phyloP scores from a whole-genome alignment of 805 yeast species.

The Lipomyces sp. region DNA sequence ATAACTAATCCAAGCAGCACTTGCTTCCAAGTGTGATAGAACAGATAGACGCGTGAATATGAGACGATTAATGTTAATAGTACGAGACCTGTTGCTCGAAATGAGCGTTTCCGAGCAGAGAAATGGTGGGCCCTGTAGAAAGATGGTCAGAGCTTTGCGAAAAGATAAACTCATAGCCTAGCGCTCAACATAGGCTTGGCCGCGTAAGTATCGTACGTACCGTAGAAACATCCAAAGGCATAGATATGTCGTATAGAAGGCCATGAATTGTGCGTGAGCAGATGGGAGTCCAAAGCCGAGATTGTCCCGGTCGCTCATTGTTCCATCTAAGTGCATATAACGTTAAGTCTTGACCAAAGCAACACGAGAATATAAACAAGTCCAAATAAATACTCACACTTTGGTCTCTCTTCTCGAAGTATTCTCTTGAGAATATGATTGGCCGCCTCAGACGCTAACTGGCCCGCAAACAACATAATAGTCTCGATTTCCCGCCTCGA shows the following conservation, averaged over 20 bases:
- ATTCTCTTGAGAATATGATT: constrained; percentile 70
- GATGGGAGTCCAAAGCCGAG: constrained; percentile 94
- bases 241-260: constrained; percentile 60
- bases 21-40: constrained; percentile 76
- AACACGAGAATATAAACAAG: constrained; percentile 30
- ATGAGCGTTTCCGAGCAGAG: constrained; percentile 39
- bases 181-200: not conserved
- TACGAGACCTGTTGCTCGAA: constrained; percentile 39
- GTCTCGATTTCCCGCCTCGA: constrained; percentile 84
- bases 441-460: constrained; percentile 71
- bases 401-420: constrained; percentile 77
- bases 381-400: constrained; percentile 20
- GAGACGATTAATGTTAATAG: constrained; percentile 46
- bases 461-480: constrained; percentile 82
- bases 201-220: constrained; percentile 6
- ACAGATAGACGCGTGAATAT: constrained; percentile 57
- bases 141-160: not conserved
- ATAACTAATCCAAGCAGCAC: constrained; percentile 71
- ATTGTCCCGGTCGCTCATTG: constrained; percentile 23
- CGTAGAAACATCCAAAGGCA: constrained; percentile 43
- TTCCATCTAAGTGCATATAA: constrained; percentile 16
- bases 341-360: not conserved
- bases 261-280: constrained; percentile 96
- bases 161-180: too few species aligned
- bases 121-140: constrained; percentile 41